These are phyloP conservation scores for Pythium oligandrum DNA, from an alignment of 352 stramenopile genomes.

Conservation along the genomic window DNA sequence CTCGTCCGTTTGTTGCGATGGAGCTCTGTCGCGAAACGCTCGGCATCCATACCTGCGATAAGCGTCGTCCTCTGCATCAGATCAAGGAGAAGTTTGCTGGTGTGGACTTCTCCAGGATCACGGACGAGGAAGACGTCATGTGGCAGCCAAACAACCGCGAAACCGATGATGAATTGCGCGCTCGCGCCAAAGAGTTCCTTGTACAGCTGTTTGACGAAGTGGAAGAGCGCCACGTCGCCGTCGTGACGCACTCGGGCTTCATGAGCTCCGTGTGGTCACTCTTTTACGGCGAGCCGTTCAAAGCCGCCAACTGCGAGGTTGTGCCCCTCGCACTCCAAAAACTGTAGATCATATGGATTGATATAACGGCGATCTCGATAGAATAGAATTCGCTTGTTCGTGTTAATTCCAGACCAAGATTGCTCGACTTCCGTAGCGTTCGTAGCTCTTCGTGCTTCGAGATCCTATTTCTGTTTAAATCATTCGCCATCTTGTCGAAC, in stretches of 20 bases:
- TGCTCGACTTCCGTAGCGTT: no score
- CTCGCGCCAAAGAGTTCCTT: slow-evolving; percentile 42
- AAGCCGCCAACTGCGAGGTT: slow-evolving; percentile 27
- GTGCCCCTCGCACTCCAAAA: slow-evolving; percentile 19
- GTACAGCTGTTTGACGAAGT: slow-evolving; percentile 46
- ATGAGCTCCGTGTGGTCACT: slow-evolving; percentile 52
- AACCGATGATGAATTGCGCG: slow-evolving; percentile 49
- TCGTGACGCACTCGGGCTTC: slow-evolving; percentile 71
- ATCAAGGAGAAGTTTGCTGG: slow-evolving; percentile 46
- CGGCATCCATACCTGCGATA: slow-evolving; percentile 65
- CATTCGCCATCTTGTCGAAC: no score
- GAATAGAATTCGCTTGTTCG: no score
- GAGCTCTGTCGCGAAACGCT: slow-evolving; percentile 63
- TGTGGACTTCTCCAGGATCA: slow-evolving; percentile 57
- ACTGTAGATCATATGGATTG: neutral
- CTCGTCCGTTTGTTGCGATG: slow-evolving; percentile 45
- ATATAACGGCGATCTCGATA: no score
- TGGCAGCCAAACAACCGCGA: slow-evolving; percentile 61
- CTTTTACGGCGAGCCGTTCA: slow-evolving; percentile 26
- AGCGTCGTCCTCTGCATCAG: slow-evolving; percentile 36
- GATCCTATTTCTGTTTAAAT: no score
- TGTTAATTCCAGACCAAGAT: no score
- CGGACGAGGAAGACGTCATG: slow-evolving; percentile 44
- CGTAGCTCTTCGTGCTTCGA: no score
- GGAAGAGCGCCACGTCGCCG: slow-evolving; percentile 43